A percentile compares a stretch with the other conserved stretches of the same genome.
Evolutionary conservation across 257 asterid genomes (phyloP).

Genomic region (Solanum pinnatisectum): DNA sequence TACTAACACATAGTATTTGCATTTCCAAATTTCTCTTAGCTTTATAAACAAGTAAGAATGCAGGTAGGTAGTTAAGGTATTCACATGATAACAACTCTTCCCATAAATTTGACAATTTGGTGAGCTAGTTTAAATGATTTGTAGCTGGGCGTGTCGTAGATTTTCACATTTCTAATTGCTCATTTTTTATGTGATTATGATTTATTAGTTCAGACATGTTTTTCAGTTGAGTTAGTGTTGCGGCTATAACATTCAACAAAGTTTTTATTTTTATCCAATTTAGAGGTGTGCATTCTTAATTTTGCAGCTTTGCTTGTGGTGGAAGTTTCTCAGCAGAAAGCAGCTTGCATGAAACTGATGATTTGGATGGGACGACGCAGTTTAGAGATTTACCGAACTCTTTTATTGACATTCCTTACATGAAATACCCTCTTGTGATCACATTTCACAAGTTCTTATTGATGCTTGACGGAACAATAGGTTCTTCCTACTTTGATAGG

Average conservation of each 20-base stretch:
- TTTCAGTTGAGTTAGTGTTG: neutral
- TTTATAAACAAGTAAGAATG: neutral
- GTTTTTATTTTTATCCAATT: neutral
- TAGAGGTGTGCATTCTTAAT: neutral
- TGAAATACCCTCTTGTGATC: conserved; percentile 50
- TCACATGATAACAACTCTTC: neutral
- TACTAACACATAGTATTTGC: too few relatives aligned
- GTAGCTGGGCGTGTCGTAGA: neutral
- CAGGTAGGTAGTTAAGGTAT: neutral
- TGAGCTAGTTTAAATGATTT: neutral
- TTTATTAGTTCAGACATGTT: neutral
- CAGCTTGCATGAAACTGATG: conserved; percentile 27
- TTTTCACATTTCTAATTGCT: neutral
- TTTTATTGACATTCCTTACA: conserved; percentile 27
- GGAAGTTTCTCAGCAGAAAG: conserved; percentile 5
- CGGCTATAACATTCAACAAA: neutral
- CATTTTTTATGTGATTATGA: neutral
- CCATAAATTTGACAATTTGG: neutral
- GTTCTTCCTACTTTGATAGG: conserved; percentile 45
- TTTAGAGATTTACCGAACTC: conserved; percentile 51
- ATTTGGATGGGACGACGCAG: conserved; percentile 32
- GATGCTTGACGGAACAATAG: conserved; percentile 66
- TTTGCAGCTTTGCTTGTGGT: conserved; percentile 29
- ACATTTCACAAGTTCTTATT: conserved; percentile 60
- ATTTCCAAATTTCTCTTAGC: neutral